Base-by-base conservation (phyloP, 768 basidiomycete species). In the Tylopilus intermedius region DNA sequence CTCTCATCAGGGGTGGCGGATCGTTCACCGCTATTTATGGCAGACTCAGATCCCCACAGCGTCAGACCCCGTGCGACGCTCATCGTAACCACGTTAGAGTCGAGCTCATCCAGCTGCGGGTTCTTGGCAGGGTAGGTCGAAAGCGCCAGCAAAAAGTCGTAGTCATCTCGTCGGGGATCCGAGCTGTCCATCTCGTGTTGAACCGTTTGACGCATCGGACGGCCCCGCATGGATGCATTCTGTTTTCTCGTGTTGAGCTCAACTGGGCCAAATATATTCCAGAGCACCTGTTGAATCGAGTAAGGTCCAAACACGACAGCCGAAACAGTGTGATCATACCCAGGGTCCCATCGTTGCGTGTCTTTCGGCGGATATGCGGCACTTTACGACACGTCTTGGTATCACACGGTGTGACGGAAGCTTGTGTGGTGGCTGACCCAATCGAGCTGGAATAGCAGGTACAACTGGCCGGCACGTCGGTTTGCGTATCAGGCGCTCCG, bases 371-470 rank as follows among this genome's bases (percentile, higher is more conserved):
- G 80, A 69, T 51, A 88, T 81, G 5, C 67, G 61, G 38, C 77
- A 68, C 47, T 72, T 76, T 8, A 63, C 57, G 5, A 84, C 72
- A 14, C 66, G 70, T 53, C 72, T 67, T 10, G 79, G 69, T 51
- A 77, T 72, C 26, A 79, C 62, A 58, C 76, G 71, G 61, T 83
- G 82, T 7, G 78, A 70, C 29, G 83, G 83, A 37, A 83, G 61
- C 13, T 51, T 59, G 8, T 57, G 62, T 4, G 83, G 81, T 41
- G 77, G 60, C 5, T 64, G 63, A 14, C 71, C 70, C 40, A 73
- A 67, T 32, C 67, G 64, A 22, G 65, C 57, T 22, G 67, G 61
- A 27, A 71, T 55, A 24, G 55, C 55, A 8, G 75, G 73, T 29
- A 59, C 52, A 49, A 65, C 63, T 13, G 75, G 75, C 29, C 65